These are phyloP conservation scores for Entelexis paramagnoliae DNA, from an alignment of 1,139 yeast species.

Conservation along the genomic window DNA sequence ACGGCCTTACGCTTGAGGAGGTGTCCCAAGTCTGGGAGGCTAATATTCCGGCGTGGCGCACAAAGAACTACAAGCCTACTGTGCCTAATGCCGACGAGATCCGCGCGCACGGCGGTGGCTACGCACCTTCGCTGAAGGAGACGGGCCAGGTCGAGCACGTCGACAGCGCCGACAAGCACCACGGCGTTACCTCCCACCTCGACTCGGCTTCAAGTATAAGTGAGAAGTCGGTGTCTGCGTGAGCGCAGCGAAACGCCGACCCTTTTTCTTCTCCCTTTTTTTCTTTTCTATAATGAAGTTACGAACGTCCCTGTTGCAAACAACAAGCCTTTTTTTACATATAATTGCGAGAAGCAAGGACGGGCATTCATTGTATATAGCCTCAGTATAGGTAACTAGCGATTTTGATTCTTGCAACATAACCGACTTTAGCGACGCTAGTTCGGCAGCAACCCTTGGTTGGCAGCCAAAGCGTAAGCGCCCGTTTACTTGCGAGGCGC, in stretches of 20 bases:
- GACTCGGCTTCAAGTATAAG: not conserved
- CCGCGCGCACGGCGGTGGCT: conserved; percentile 27
- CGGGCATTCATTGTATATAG: not conserved
- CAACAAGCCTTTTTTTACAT: not conserved
- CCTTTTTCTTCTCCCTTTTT: not conserved
- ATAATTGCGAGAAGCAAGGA: not conserved
- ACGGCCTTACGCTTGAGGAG: conserved; percentile 53
- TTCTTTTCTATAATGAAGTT: not conserved
- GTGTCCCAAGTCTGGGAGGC: conserved; percentile 52
- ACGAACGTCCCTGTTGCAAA: not conserved
- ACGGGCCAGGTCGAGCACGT: conserved; percentile 16
- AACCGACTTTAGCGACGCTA: too few species aligned
- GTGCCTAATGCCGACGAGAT: conserved; percentile 27
- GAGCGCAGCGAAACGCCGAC: not conserved
- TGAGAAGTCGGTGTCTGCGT: not conserved
- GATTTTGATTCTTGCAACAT: too few species aligned
- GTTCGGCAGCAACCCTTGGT: too few species aligned
- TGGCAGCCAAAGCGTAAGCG: too few species aligned
- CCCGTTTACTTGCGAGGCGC: not conserved
- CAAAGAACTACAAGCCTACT: conserved; percentile 29
- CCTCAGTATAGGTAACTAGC: too few species aligned
- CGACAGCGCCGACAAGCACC: conserved; percentile 4
- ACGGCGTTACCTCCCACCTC: not conserved
- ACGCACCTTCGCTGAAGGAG: conserved; percentile 26
- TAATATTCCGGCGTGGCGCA: conserved; percentile 51